A percentile compares a stretch with the other conserved stretches of the same genome.
Evolutionary conservation across 1,284 basidiomycete species (phyloP).

Genomic region (Ceratobasidium sp.): DNA sequence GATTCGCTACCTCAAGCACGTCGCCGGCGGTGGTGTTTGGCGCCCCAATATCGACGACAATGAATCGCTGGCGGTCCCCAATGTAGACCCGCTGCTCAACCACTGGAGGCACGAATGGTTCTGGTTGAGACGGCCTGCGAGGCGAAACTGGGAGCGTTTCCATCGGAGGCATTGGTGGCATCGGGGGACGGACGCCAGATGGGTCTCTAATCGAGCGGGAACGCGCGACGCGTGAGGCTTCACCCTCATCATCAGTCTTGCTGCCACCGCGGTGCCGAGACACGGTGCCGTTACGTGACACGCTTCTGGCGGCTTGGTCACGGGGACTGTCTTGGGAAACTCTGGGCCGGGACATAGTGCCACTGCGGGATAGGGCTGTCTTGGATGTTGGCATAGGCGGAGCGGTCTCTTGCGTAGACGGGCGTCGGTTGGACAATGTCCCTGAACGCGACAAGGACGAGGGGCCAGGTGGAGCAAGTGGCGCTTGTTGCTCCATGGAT

Average conservation of each 20-base stretch:
- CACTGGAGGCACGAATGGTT: conserved; percentile 1
- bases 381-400: conserved; percentile 7
- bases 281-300: conserved; percentile 26
- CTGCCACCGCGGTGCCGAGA: conserved; percentile 19
- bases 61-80: conserved; percentile 72
- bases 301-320: neutral
- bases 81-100: conserved; percentile 70
- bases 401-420: conserved; percentile 8
- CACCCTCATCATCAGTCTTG: conserved; percentile 38
- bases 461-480: conserved; percentile 3
- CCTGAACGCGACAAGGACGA: conserved; percentile 22
- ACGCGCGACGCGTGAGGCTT: conserved; percentile 28
- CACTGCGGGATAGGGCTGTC: conserved; percentile 14
- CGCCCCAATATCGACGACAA: conserved; percentile 67
- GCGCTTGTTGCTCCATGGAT: conserved; percentile 7
- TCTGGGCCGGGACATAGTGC: conserved; percentile 18
- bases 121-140: conserved; percentile 21
- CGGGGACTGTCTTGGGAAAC: conserved; percentile 18
- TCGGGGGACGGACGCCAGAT: conserved; percentile 15
- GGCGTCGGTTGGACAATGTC: conserved; percentile 11
- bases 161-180: conserved; percentile 32
- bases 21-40: conserved; percentile 65
- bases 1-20: conserved; percentile 64
- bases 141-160: conserved; percentile 24
- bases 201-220: conserved; percentile 27